Evolutionary conservation across 805 yeast species (phyloP).

Genomic region (Ogataea thermomethanolica): DNA sequence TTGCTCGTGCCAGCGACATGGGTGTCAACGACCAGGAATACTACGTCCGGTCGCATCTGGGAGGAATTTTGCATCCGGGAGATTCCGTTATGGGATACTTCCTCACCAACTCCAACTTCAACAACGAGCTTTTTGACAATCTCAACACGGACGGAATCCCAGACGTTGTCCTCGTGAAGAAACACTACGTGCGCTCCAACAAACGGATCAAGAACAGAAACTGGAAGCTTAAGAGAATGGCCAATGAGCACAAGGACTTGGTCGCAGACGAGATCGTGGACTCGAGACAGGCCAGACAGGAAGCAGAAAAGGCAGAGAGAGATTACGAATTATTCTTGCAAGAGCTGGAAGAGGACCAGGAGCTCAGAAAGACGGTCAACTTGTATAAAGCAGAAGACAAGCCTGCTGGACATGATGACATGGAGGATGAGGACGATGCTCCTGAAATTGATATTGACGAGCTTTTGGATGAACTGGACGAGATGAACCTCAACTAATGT

Average conservation of each 20-base stretch:
- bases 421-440: conserved; percentile 59
- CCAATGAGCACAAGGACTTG: conserved; percentile 87
- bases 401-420: conserved; percentile 38
- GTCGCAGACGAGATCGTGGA: conserved; percentile 56
- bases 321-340: conserved; percentile 95
- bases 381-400: conserved; percentile 65
- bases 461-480: conserved; percentile 90
- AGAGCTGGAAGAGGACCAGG: conserved; percentile 95
- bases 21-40: conserved; percentile 81
- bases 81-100: conserved; percentile 93
- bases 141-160: conserved; percentile 63
- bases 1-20: conserved; percentile 85
- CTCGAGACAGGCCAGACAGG: conserved; percentile 78
- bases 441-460: conserved; percentile 91
- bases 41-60: conserved; percentile 87
- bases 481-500: conserved; percentile 66
- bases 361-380: conserved; percentile 86
- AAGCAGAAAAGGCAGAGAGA: conserved; percentile 85
- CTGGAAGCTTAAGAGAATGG: conserved; percentile 97
- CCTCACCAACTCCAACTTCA: conserved; percentile 80
- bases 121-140: conserved; percentile 79
- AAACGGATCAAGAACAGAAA: conserved; percentile 72
- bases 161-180: conserved; percentile 87
- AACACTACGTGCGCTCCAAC: conserved; percentile 75
- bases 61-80: conserved; percentile 94